Evolutionary conservation across 805 yeast genomes (phyloP), one percentile per base, ranked within the genome.

Genomic region (Ascoidea tarda): DNA sequence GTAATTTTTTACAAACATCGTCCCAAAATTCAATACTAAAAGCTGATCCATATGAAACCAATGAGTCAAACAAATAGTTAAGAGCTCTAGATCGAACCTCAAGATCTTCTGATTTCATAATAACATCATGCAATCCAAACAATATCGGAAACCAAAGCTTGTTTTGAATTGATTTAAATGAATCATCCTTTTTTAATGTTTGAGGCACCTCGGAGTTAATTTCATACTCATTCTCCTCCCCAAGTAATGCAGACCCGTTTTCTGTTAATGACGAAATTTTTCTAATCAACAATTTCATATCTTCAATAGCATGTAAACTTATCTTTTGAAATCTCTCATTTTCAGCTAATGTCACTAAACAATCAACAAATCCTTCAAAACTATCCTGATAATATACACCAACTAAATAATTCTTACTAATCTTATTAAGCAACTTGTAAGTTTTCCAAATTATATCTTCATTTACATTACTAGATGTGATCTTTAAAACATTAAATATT

Each of bases 41-140:
- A 55, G 79, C 76, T 32, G 76, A 76, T 33, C 99, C 99, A 62
- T 84, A 81, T 53, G 82, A 82, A 51, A 82, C 83, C 54, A 93
- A 69, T 3, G 87, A 76, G 58, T 87, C 93, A 68, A 93, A 95
- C 70, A 91, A 74, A 60, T 76, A 81, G 56, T 82, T 84, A 61
- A 93, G 72, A 0, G 97, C 96, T 52, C 87, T 75, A 0, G 97
- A 85, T 61, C 99, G 78, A 4, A 90, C 96, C 66, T 93, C 99
- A 50, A 93, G 71, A 66, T 93, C 99, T 53, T 84, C 89, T 4
- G 96, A 96, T 0, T 82, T 82, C 95, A 90, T 87, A 38, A 90
- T 87, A 6, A 91, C 84, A 55, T 87, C 89, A 62, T 89, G 87
- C 67, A 88, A 86, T 12, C 95, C 86, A 56, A 75, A 79, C 57